phyloP scores from a whole-genome alignment of 2,329 filamentous ascomycete genomes.

The Chaetomiaceae sp. region DNA sequence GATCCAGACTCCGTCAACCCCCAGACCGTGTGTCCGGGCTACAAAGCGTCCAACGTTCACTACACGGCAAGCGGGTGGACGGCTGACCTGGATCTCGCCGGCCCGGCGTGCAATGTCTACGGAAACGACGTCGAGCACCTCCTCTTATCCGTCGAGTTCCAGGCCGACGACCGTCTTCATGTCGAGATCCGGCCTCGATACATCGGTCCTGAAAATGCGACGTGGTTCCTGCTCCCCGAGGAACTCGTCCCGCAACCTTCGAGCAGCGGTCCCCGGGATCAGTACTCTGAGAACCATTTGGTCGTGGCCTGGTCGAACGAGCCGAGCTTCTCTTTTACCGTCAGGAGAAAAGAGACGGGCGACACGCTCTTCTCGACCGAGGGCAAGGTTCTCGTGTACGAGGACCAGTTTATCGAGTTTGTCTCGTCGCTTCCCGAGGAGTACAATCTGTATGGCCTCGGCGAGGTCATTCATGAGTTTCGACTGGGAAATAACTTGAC shows the following conservation, averaged over 20 bases:
- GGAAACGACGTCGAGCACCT: slow-evolving; percentile 68
- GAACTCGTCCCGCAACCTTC: slow-evolving; percentile 54
- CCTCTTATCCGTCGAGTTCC: slow-evolving; percentile 62
- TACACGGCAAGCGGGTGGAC: slow-evolving; percentile 53
- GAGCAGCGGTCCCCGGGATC: slow-evolving; percentile 33
- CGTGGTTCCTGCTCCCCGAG: slow-evolving; percentile 64
- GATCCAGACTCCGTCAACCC: slow-evolving; percentile 60
- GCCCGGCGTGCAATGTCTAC: slow-evolving; percentile 69
- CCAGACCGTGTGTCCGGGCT: slow-evolving; percentile 64
- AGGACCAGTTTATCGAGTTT: slow-evolving; percentile 76
- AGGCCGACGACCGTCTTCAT: slow-evolving; percentile 59
- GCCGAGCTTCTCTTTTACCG: slow-evolving; percentile 62
- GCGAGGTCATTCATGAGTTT: slow-evolving; percentile 67
- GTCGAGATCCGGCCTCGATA: slow-evolving; percentile 65
- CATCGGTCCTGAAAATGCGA: slow-evolving; percentile 55
- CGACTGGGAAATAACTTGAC: slow-evolving; percentile 69
- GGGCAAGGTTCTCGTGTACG: slow-evolving; percentile 62
- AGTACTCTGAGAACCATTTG: slow-evolving; percentile 42
- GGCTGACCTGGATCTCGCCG: slow-evolving; percentile 66
- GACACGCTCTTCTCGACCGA: slow-evolving; percentile 65
- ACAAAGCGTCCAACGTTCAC: slow-evolving; percentile 57
- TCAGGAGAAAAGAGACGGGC: slow-evolving; percentile 53
- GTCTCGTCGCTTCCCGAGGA: slow-evolving; percentile 59
- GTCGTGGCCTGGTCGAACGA: slow-evolving; percentile 48
- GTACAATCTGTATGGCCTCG: slow-evolving; percentile 72